Percentiles rank a stretch among this genome's conserved stretches.
Evolutionary conservation across 2,329 filamentous ascomycete genomes (phyloP).

Genomic region (Sporothrix euskadiensis): DNA sequence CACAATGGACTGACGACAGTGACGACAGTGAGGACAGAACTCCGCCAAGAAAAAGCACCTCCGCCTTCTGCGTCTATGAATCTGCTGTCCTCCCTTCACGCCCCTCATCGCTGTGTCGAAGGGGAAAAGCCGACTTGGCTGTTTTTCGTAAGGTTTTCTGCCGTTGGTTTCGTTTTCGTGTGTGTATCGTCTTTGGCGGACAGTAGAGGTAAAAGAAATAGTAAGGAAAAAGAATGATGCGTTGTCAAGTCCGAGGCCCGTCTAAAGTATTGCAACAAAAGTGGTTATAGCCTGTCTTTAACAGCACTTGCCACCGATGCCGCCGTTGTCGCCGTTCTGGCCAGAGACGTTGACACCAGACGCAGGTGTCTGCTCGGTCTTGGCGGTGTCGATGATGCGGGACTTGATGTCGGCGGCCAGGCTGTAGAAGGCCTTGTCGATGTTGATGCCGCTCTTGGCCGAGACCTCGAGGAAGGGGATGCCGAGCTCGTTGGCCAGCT

Average conservation of each 20-base stretch:
- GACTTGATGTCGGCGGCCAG: conserved; percentile 98
- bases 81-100: not conserved
- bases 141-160: not conserved
- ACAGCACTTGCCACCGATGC: conserved; percentile 72
- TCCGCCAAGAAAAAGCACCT: not conserved
- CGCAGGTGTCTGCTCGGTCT: conserved; percentile 64
- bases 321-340: conserved; percentile 54
- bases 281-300: conserved; percentile 43
- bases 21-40: not conserved
- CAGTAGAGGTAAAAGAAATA: not conserved
- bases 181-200: not conserved
- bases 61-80: not conserved
- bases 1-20: not conserved
- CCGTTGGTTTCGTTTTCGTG: not conserved
- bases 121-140: not conserved
- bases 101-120: not conserved
- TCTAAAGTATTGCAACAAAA: not conserved
- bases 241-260: not conserved
- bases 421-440: conserved; percentile 97
- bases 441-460: conserved; percentile 99
- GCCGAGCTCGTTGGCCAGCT: conserved; percentile 89
- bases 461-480: conserved; percentile 98
- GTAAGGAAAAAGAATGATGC: not conserved
- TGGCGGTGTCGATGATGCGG: conserved; percentile 87
- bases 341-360: conserved; percentile 69